Conservation (phyloP, 176 grass and related monocot species). For the Phyllostachys edulis region DNA sequence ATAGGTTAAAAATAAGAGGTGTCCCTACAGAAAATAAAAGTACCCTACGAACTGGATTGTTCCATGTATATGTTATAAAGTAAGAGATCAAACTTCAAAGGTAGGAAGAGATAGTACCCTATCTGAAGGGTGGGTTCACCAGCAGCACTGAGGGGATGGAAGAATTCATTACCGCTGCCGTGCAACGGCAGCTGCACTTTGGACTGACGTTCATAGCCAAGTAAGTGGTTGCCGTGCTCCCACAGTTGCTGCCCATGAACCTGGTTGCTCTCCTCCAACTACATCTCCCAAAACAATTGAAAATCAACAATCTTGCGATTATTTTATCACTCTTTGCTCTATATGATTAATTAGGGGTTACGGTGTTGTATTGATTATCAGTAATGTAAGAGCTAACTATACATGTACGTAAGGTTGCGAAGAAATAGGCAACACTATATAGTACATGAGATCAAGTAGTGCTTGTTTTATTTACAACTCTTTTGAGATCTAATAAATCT, state of each 20-base stretch:
- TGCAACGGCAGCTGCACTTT: conserved; percentile 39
- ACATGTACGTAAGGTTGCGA: background rate
- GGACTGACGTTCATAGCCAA: conserved; percentile 53
- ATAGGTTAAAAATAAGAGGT: background rate
- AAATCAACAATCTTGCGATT: background rate
- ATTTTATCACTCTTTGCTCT: background rate
- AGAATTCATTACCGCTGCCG: conserved; percentile 64
- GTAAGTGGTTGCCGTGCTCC: conserved; percentile 56
- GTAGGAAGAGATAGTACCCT: conserved; percentile 41
- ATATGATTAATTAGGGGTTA: background rate
- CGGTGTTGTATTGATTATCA: background rate
- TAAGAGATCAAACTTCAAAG: background rate
- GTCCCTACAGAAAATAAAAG: background rate
- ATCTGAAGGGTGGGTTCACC: conserved; percentile 88
- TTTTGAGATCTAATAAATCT: background rate
- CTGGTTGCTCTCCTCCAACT: conserved; percentile 85
- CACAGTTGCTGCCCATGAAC: conserved; percentile 57
- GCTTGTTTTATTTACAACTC: background rate
- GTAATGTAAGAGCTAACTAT: background rate
- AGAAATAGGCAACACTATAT: background rate
- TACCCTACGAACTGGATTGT: background rate
- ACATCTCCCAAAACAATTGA: conserved; percentile 24
- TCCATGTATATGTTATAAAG: background rate
- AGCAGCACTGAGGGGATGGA: conserved; percentile 60
- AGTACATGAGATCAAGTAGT: background rate